Conservation (phyloP, 768 basidiomycete species). For the Phanerodontia chrysosporium region DNA sequence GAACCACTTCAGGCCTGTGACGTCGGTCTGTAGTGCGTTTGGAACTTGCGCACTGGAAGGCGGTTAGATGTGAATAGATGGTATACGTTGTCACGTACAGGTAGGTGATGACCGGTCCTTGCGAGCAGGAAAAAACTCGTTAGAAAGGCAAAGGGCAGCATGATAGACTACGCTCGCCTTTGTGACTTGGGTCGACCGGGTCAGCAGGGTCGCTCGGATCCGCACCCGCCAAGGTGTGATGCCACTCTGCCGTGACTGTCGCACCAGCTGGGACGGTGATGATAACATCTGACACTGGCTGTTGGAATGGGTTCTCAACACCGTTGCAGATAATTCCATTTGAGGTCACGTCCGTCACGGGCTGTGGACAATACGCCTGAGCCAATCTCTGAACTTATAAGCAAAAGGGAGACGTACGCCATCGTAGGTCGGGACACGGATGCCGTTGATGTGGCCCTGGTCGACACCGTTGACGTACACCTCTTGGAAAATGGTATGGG, state of each 20-base stretch:
- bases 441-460: slow-evolving; percentile 40
- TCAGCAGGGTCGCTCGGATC: slow-evolving; percentile 39
- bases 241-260: slow-evolving; percentile 42
- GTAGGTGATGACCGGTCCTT: slow-evolving; percentile 41
- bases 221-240: slow-evolving; percentile 5
- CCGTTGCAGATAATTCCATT: slow-evolving; percentile 58
- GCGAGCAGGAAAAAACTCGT: no score
- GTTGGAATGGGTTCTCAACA: slow-evolving; percentile 21
- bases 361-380: slow-evolving; percentile 26
- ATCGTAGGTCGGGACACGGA: slow-evolving; percentile 45
- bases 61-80: background rate
- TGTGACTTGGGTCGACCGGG: slow-evolving; percentile 47
- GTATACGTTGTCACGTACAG: slow-evolving; percentile 30
- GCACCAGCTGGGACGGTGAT: slow-evolving; percentile 45
- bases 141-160: background rate
- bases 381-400: background rate
- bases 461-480: slow-evolving; percentile 49
- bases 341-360: slow-evolving; percentile 52
- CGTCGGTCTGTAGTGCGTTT: slow-evolving; percentile 39
- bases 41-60: slow-evolving; percentile 38
- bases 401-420: slow-evolving; percentile 31
- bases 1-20: slow-evolving; percentile 51
- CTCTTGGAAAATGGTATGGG: slow-evolving; percentile 53
- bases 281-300: slow-evolving; percentile 12
- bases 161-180: slow-evolving; percentile 30